phyloP scores from a whole-genome alignment of 768 basidiomycete genomes.

The Cystobasidium tubakii region DNA sequence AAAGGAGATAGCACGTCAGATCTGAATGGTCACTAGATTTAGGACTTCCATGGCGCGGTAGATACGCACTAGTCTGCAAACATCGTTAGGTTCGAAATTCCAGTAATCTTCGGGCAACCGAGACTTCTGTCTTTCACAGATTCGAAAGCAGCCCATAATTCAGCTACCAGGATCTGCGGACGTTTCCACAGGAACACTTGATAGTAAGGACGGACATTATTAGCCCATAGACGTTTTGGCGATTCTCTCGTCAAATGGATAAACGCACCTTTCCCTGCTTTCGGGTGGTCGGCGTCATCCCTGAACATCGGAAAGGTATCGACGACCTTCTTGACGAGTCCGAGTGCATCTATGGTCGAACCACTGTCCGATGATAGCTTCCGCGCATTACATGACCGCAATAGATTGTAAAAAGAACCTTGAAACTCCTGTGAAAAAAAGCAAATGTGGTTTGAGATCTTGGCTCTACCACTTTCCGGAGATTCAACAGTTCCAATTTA shows the following conservation, averaged over 20 bases:
- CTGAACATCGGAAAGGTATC: constrained; percentile 69
- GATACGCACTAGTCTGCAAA: constrained; percentile 70
- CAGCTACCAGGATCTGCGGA: constrained; percentile 82
- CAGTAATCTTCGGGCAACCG: constrained; percentile 45
- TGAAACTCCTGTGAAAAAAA: constrained; percentile 56
- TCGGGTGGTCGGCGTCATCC: constrained; percentile 58
- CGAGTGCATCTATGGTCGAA: constrained; percentile 53
- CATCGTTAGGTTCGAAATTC: constrained; percentile 74
- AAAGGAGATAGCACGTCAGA: neutral
- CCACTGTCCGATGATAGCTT: neutral
- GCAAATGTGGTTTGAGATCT: neutral
- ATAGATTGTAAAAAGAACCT: constrained; percentile 65
- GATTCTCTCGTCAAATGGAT: too few species aligned
- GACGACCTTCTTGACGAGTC: constrained; percentile 65
- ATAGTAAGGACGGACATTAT: neutral
- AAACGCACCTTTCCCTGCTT: constrained; percentile 59
- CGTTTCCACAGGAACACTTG: constrained; percentile 73
- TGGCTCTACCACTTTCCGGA: too few species aligned
- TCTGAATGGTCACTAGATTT: too few species aligned
- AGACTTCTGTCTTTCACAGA: constrained; percentile 7
- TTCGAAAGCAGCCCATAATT: constrained; percentile 69
- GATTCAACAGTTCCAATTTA: too few species aligned
- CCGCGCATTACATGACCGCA: constrained; percentile 50
- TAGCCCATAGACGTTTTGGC: too few species aligned
- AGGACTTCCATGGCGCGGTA: too few species aligned